A percentile compares a stretch with the other conserved stretches of the same genome.
Evolutionary conservation across 345 rosid species (phyloP).

Genomic region (Viola odorata): DNA sequence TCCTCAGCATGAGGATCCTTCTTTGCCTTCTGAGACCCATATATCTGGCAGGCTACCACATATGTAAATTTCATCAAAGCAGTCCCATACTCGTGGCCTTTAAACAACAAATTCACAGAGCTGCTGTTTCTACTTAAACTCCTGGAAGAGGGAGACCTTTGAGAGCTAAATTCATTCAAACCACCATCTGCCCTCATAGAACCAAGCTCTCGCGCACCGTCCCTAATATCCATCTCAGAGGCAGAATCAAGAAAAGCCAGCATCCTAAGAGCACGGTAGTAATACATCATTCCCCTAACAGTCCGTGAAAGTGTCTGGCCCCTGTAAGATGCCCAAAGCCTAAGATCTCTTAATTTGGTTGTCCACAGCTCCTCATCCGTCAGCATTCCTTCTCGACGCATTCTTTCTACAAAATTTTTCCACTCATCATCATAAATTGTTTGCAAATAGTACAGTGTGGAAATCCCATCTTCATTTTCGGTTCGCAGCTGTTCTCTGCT

Average conservation of each 20-base stretch:
- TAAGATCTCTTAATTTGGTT: slow-evolving; percentile 72
- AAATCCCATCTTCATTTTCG: slow-evolving; percentile 94
- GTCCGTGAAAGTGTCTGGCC: slow-evolving; percentile 96
- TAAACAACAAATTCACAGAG: slow-evolving; percentile 51
- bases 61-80: slow-evolving; percentile 93
- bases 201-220: slow-evolving; percentile 74
- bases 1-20: slow-evolving; percentile 89
- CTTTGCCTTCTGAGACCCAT: slow-evolving; percentile 85
- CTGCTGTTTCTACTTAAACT: slow-evolving; percentile 62
- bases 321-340: slow-evolving; percentile 98
- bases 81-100: slow-evolving; percentile 83
- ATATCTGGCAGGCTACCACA: slow-evolving; percentile 95
- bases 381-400: slow-evolving; percentile 76
- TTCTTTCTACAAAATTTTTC: slow-evolving; percentile 89
- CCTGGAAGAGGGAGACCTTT: slow-evolving; percentile 40
- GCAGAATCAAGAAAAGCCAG: slow-evolving; percentile 96
- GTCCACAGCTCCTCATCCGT: slow-evolving; percentile 67
- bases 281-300: slow-evolving; percentile 98
- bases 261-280: slow-evolving; percentile 91
- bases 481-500: slow-evolving; percentile 85
- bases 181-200: slow-evolving; percentile 51
- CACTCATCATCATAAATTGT: slow-evolving; percentile 91
- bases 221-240: slow-evolving; percentile 84
- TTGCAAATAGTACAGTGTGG: slow-evolving; percentile 80
- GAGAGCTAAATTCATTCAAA: slow-evolving; percentile 34